phyloP scores from a whole-genome alignment of 495 filamentous ascomycete genomes.

The Staphylotrichum tortipilum region DNA sequence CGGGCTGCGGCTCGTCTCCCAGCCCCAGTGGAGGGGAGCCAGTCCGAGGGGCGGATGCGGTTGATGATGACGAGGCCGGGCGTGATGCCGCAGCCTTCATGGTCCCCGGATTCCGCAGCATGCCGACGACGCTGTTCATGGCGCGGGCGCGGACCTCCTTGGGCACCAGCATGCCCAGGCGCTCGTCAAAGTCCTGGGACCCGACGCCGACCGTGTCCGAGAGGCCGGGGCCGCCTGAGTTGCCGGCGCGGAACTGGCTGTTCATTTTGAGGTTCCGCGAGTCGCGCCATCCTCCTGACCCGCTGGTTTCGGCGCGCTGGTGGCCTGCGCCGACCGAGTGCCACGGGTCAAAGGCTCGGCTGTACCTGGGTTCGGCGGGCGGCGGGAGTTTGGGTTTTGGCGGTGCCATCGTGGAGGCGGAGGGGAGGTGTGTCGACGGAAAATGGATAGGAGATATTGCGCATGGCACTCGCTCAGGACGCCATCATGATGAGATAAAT shows the following conservation, averaged over 20 bases:
- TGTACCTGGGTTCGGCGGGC: slow-evolving; percentile 41
- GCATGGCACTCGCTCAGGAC: too few relatives aligned
- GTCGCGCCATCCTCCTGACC: slow-evolving; percentile 61
- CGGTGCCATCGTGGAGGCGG: slow-evolving; percentile 13
- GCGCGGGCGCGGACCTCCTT: slow-evolving; percentile 35
- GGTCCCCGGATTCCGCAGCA: slow-evolving; percentile 37
- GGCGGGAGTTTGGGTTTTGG: slow-evolving; percentile 21
- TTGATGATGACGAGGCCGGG: neutral
- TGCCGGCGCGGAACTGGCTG: slow-evolving; percentile 53
- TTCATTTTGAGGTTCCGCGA: slow-evolving; percentile 57
- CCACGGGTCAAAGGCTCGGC: slow-evolving; percentile 65
- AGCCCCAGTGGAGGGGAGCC: neutral
- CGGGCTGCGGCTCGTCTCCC: neutral
- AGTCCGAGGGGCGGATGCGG: neutral
- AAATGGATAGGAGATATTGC: slow-evolving; percentile 1
- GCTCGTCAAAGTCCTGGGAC: slow-evolving; percentile 39
- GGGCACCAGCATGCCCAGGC: slow-evolving; percentile 35
- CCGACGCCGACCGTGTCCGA: slow-evolving; percentile 52
- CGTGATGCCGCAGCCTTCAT: slow-evolving; percentile 19
- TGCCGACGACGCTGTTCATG: slow-evolving; percentile 37
- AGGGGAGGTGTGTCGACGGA: too few relatives aligned
- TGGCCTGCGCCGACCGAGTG: slow-evolving; percentile 74
- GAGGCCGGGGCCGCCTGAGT: slow-evolving; percentile 43
- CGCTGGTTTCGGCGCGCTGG: slow-evolving; percentile 59
- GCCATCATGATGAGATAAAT: neutral